Evolutionary conservation across 768 basidiomycete species (phyloP), one percentile per base, ranked within the genome.

Genomic region (Xerocomellus amylosporus): DNA sequence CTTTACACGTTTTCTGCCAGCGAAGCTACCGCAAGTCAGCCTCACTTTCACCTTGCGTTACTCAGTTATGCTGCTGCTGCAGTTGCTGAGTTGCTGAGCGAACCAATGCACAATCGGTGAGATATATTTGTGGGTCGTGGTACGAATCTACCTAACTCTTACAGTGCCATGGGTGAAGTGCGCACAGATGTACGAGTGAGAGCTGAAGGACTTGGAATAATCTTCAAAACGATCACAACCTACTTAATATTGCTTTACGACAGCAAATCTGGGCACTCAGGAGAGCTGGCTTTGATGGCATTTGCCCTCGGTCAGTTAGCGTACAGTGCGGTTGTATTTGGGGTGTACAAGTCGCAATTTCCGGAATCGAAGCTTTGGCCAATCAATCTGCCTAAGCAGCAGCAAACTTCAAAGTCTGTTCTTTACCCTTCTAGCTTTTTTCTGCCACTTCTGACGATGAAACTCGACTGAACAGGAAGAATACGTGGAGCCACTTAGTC

Each of bases 231-330:
- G 1, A 49, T 89, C 9, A 73, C 77, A 10, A 93, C 93, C 0
- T 87, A 97, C 56, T 58, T 79, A 5, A 74, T 85, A 2, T 75
- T 98, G 26, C 67, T 86, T 2, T 73, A 77, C 53, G 83, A 84
- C 63, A 67, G 72, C 24, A 59, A 60, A 51, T 59, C 56, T 40
- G 22, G 60, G 54, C 30, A 62, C 34, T 50, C 71, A 0, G 77
- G 79, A 15, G 71, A 77, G 5, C 72, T 82, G 53, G 82, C 88
- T 7, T 77, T 98, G 37, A 63, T 92, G 34, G 91, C 90, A 0
- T 98, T 98, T 67, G 94, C 92, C 2, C 51, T 82, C 0, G 97
- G 97, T 4, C 96, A 98, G 69, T 61, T 89, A 6, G 78, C 77
- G 2, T 98, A 96, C 64, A 85, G 86, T 10, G 50, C 75, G 0